Evolutionary conservation across 2,329 filamentous ascomycete species (phyloP).

Genomic region (Fusarium graminum): DNA sequence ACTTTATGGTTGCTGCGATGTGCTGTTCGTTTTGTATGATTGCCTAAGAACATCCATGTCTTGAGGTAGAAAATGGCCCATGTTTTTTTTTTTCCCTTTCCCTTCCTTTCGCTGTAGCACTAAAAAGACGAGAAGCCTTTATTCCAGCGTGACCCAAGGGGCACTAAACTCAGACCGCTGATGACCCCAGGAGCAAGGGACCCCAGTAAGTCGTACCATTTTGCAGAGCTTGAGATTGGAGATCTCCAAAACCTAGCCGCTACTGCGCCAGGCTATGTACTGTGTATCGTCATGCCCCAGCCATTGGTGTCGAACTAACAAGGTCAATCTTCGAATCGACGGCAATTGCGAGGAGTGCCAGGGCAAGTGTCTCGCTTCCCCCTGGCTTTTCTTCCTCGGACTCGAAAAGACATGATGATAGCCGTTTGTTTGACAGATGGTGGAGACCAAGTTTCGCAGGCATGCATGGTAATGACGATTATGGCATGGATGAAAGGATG

Average conservation of each 20-base stretch:
- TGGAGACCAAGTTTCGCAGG: constrained; percentile 7
- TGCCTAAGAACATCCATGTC: constrained; percentile 11
- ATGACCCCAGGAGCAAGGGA: constrained; percentile 40
- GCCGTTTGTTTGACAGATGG: not conserved
- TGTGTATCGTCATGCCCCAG: constrained; percentile 38
- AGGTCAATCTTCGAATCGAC: constrained; percentile 33
- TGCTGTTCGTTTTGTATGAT: constrained; percentile 10
- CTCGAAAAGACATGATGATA: constrained; percentile 3
- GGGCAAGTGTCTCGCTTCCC: constrained; percentile 34
- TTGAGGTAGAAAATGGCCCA: not conserved
- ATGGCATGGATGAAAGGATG: constrained; percentile 34
- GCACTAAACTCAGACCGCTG: constrained; percentile 43
- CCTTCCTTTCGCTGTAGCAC: constrained; percentile 21
- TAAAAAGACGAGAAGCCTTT: constrained; percentile 27
- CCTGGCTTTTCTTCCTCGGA: constrained; percentile 22
- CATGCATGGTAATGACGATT: constrained; percentile 14
- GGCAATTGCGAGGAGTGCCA: constrained; percentile 24
- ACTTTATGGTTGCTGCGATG: constrained; percentile 3
- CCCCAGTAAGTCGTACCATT: constrained; percentile 49
- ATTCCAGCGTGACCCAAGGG: constrained; percentile 39
- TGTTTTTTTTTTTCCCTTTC: not conserved
- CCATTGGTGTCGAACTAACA: constrained; percentile 44
- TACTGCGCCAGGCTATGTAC: constrained; percentile 43
- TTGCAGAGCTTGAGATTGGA: constrained; percentile 48
- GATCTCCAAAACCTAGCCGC: constrained; percentile 48